Evolutionary conservation across 257 asterid species (phyloP), one percentile per base, ranked within the genome.

Genomic region (Solanum chaucha): DNA sequence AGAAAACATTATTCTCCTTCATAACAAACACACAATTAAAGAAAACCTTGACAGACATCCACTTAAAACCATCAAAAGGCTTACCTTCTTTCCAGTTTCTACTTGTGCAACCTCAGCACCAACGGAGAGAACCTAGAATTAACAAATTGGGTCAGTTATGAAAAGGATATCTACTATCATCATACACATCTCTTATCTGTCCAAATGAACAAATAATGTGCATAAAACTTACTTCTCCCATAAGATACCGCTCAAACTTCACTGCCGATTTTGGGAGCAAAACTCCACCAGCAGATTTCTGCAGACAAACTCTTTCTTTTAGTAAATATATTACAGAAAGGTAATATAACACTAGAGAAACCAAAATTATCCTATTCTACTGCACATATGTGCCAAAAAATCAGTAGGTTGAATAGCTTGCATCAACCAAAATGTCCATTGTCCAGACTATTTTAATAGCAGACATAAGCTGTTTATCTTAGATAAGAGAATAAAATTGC

Each of bases 251-350:
- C 91, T 96, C 99, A 41, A 95, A 95, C 87, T 94, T 94, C 70
- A 96, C 98, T 13, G 98, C 98, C 3, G 98, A 96, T 89, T 94
- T 95, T 2, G 98, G 98, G 64, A 96, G 94, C 92, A 95, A 92
- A 59, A 96, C 95, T 87, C 99, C 98, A 32, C 99, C 99, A 83
- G 98, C 94, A 84, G 99, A 96, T 92, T 94, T 96, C 99, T 96
- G 94, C 88, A 90, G 8, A 28, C 46, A 77, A 73, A 86, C 24
- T 73, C 81, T 5, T 46, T 77, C 59, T 2, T 51, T 86, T 44
- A 91, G 61, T 70, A 5, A 15, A 26, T 80, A 26, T 80, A 80
- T 26, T 80, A 36, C 46, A 10, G 46, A 44, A 44, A 41, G 48
- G 48, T 41, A 3, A 10, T 41, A 41, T 41, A 41, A 10, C 48